These are phyloP conservation scores for Rhizopus delemar DNA, from an alignment of 371 early-diverging fungal genomes.

Conservation along the genomic window DNA sequence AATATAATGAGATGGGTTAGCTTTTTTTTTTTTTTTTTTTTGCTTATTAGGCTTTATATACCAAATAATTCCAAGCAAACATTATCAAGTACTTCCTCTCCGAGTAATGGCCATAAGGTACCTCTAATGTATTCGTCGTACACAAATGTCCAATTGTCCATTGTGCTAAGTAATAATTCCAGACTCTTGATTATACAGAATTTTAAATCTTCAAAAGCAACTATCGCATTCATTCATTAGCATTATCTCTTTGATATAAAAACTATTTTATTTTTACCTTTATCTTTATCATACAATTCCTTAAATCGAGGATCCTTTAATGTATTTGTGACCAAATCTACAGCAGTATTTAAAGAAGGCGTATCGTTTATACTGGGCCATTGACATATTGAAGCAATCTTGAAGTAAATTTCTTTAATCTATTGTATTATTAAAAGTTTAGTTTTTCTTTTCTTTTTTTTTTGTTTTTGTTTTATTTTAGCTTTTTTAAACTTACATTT, in stretches of 20 bases:
- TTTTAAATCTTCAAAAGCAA: not conserved
- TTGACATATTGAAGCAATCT: not conserved
- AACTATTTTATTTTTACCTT: not conserved
- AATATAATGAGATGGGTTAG: not conserved
- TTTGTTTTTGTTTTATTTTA: not conserved
- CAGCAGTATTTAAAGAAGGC: not conserved
- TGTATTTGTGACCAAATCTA: not conserved
- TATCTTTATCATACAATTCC: not conserved
- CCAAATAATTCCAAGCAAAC: constrained; percentile 1
- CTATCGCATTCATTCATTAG: not conserved
- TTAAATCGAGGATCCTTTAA: not conserved
- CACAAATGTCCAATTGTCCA: not conserved
- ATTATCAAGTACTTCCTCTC: not conserved
- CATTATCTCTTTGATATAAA: not conserved
- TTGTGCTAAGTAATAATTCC: not conserved
- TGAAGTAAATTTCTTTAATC: not conserved
- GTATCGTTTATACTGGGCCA: not conserved
- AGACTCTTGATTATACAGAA: constrained; percentile 3
- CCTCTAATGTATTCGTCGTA: not conserved
- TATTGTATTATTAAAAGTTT: not conserved
- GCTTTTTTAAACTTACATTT: not conserved
- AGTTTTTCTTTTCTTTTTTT: too few species aligned
- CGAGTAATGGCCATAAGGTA: not conserved
- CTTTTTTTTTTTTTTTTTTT: not conserved
- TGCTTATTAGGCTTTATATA: not conserved